phyloP scores from a whole-genome alignment of 148 eudicot species.

The Camellia sinensis region DNA sequence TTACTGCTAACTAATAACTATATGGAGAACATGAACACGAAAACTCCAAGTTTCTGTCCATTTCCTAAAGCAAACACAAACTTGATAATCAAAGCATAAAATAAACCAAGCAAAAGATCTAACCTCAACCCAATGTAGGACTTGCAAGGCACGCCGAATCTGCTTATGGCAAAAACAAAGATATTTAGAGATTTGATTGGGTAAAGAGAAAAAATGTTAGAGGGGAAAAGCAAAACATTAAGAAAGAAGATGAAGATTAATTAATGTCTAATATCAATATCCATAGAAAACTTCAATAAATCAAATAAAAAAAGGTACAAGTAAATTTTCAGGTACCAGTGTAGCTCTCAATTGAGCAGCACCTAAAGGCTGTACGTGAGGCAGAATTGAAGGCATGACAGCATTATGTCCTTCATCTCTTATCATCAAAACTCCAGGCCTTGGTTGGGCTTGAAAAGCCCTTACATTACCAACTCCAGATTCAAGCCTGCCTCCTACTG shows the following conservation, averaged over 20 bases:
- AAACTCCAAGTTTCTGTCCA: neutral
- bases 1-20: neutral
- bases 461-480: neutral
- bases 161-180: conserved; percentile 14
- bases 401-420: neutral
- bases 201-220: neutral
- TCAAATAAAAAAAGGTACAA: neutral
- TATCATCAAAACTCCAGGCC: neutral
- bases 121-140: conserved; percentile 47
- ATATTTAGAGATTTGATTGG: neutral
- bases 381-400: too few species aligned
- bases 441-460: neutral
- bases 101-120: neutral
- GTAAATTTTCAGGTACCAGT: neutral
- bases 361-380: neutral
- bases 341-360: neutral
- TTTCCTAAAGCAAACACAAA: neutral
- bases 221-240: too few species aligned
- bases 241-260: neutral
- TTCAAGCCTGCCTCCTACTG: neutral
- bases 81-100: neutral
- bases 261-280: neutral
- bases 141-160: conserved; percentile 34
- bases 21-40: neutral
- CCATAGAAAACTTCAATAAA: neutral